phyloP scores from a whole-genome alignment of 2,329 filamentous ascomycete genomes.

The Alternaria arbusti region DNA sequence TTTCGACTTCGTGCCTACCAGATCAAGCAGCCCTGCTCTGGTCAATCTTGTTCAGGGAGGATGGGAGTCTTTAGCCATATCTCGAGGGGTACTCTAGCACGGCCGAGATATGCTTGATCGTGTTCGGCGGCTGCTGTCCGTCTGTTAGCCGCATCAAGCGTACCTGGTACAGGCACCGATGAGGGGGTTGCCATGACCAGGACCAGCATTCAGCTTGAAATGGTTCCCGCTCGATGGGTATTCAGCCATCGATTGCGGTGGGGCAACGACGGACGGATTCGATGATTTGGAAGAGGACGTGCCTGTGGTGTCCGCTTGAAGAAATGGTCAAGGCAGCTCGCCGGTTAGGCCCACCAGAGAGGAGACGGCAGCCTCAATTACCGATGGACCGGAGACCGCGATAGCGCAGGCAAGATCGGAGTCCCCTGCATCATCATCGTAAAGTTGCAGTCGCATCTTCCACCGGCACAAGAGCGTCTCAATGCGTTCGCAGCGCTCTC shows the following conservation, averaged over 20 bases:
- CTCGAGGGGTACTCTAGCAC: background rate
- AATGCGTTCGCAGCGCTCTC: slow-evolving; percentile 4
- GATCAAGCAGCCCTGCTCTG: background rate
- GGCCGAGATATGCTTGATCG: background rate
- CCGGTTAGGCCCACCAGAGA: slow-evolving; percentile 8
- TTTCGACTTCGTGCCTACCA: background rate
- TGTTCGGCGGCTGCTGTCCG: background rate
- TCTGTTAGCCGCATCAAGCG: background rate
- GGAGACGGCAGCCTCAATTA: slow-evolving; percentile 11
- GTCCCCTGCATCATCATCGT: slow-evolving; percentile 7
- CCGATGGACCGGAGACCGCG: slow-evolving; percentile 4
- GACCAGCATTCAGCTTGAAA: background rate
- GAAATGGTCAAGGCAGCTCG: background rate
- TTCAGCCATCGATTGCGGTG: background rate
- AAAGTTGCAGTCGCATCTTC: slow-evolving; percentile 6
- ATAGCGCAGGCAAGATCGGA: background rate
- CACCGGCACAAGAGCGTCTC: slow-evolving; percentile 7
- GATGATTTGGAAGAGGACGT: background rate
- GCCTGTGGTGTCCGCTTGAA: background rate
- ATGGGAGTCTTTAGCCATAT: background rate
- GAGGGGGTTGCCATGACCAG: background rate
- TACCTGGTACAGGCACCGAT: background rate
- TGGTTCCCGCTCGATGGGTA: background rate
- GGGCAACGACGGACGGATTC: background rate
- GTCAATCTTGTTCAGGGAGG: background rate